Conservation (phyloP, 257 asterid species). For the Primulina huaijiensis region DNA sequence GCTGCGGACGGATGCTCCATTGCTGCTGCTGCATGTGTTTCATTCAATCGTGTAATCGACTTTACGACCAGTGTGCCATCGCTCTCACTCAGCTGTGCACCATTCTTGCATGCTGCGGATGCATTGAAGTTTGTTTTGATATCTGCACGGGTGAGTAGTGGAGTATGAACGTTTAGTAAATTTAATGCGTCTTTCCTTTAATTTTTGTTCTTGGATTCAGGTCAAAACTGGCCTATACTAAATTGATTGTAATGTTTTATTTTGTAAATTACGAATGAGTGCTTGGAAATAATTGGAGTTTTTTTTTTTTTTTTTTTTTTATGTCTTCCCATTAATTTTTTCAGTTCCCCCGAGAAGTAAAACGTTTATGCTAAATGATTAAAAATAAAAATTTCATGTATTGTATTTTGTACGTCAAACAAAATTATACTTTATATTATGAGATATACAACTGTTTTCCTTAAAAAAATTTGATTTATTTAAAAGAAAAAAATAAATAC, state of each 20-base stretch:
- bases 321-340: too few species aligned
- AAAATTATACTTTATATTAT: too few species aligned
- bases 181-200: too few species aligned
- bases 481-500: too few species aligned
- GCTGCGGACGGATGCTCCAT: conserved; percentile 47
- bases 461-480: too few species aligned
- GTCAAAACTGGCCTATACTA: not conserved
- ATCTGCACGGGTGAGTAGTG: conserved; percentile 48
- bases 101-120: conserved; percentile 70
- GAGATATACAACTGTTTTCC: too few species aligned
- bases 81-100: conserved; percentile 67
- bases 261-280: not conserved
- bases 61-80: conserved; percentile 68
- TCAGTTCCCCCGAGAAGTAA: too few species aligned
- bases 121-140: conserved; percentile 60
- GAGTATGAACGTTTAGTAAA: not conserved
- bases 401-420: too few species aligned
- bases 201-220: too few species aligned
- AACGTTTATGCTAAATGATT: too few species aligned
- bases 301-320: too few species aligned
- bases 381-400: too few species aligned
- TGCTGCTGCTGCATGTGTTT: conserved; percentile 77
- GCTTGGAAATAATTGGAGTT: not conserved
- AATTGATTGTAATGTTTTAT: not conserved
- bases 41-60: conserved; percentile 47